A percentile compares a stretch with the other conserved stretches of the same genome.
These are phyloP conservation scores for Globisporangium barbulae DNA, from an alignment of 352 stramenopile genomes.

Conservation along the genomic window DNA sequence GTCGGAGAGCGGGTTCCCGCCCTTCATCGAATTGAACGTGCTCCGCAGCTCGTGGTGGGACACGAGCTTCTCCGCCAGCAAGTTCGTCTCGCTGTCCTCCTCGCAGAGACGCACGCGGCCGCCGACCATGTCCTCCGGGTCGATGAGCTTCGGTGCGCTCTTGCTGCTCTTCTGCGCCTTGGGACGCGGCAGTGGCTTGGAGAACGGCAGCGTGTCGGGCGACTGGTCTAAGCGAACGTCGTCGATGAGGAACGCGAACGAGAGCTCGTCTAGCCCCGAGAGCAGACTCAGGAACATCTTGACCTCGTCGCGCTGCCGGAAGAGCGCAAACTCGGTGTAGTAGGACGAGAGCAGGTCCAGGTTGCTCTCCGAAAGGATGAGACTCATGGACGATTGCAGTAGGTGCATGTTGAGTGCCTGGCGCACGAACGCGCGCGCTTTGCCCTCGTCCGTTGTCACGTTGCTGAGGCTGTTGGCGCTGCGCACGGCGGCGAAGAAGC, in stretches of 20 bases:
- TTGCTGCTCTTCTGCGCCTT: slow-evolving; percentile 49
- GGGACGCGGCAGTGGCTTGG: slow-evolving; percentile 49
- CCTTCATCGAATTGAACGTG: slow-evolving; percentile 69
- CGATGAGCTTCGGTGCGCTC: slow-evolving; percentile 66
- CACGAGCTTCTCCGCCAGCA: slow-evolving; percentile 73
- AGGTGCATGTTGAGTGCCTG: slow-evolving; percentile 85
- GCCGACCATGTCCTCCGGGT: slow-evolving; percentile 80
- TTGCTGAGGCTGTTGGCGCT: slow-evolving; percentile 56
- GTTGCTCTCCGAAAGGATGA: slow-evolving; percentile 73
- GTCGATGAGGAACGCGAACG: slow-evolving; percentile 82
- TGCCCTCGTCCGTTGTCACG: slow-evolving; percentile 71
- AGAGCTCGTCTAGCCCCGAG: slow-evolving; percentile 54
- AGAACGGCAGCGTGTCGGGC: slow-evolving; percentile 74
- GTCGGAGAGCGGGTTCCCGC: slow-evolving; percentile 73
- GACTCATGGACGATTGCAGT: slow-evolving; percentile 59
- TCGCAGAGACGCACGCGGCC: slow-evolving; percentile 69
- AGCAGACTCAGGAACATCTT: slow-evolving; percentile 75
- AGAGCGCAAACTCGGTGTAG: slow-evolving; percentile 76
- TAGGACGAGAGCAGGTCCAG: slow-evolving; percentile 75
- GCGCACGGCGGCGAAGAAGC: slow-evolving; percentile 61
- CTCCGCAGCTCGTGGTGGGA: slow-evolving; percentile 69
- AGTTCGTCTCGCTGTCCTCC: slow-evolving; percentile 53
- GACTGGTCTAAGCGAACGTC: slow-evolving; percentile 59
- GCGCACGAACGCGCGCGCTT: slow-evolving; percentile 69
- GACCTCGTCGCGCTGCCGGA: slow-evolving; percentile 74